A percentile compares a stretch with the other conserved stretches of the same genome.
Conservation (phyloP, 805 yeast genomes). For the Pichia pseudocactophila region DNA sequence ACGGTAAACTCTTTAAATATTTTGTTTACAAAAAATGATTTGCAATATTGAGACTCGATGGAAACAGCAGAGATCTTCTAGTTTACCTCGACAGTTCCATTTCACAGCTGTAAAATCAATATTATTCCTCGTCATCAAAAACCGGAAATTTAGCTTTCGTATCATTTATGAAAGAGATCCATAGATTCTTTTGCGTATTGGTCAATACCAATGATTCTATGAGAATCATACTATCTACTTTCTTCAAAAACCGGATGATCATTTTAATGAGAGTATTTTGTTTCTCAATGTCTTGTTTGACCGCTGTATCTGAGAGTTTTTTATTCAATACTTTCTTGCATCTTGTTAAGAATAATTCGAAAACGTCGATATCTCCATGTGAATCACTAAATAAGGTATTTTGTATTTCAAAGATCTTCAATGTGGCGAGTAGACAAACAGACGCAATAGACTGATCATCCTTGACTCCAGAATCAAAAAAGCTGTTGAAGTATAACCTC, state of each 20-base stretch:
- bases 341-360: constrained; percentile 26
- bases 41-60: too few species aligned
- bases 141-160: constrained; percentile 17
- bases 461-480: constrained; percentile 41
- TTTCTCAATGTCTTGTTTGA: constrained; percentile 58
- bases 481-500: constrained; percentile 27
- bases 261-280: constrained; percentile 35
- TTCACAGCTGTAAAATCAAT: too few species aligned
- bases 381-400: constrained; percentile 18
- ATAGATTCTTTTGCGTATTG: constrained; percentile 15
- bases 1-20: too few species aligned
- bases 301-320: constrained; percentile 50
- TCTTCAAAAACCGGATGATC: constrained; percentile 24
- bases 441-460: constrained; percentile 56
- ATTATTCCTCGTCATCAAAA: constrained; percentile 18
- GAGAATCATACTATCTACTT: constrained; percentile 17
- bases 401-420: constrained; percentile 29
- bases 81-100: too few species aligned
- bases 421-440: constrained; percentile 39
- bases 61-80: too few species aligned
- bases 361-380: constrained; percentile 9
- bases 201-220: constrained; percentile 15
- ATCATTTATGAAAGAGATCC: constrained; percentile 17
- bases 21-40: too few species aligned
- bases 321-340: constrained; percentile 35